Conservation (phyloP, 2,329 filamentous ascomycete species). For the Rhynchosporium agropyri region DNA sequence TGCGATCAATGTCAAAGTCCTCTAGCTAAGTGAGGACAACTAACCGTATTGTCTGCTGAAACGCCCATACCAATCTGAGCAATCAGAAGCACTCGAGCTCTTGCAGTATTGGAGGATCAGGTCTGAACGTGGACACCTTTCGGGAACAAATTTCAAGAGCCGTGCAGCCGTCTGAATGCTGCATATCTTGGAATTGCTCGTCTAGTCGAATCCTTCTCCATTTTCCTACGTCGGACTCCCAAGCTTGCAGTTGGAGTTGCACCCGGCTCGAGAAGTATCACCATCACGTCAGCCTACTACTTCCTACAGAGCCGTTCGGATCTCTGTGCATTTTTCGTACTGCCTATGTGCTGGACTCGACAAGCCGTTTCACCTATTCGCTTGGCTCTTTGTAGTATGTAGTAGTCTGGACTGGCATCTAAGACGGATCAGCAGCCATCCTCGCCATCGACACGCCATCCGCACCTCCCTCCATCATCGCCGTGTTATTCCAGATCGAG, state of each 20-base stretch:
- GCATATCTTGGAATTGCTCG: slow-evolving; percentile 1
- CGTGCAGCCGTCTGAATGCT: slow-evolving; percentile 7
- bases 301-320: neutral
- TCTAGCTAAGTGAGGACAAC: neutral
- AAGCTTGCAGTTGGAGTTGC: neutral
- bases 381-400: neutral
- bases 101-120: slow-evolving; percentile 1
- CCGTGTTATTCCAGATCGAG: slow-evolving; percentile 7
- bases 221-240: neutral
- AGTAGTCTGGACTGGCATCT: neutral
- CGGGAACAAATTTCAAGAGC: neutral
- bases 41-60: neutral
- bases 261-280: neutral
- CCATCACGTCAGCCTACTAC: neutral
- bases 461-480: neutral
- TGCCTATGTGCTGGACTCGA: slow-evolving; percentile 9
- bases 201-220: neutral
- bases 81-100: neutral
- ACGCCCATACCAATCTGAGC: neutral
- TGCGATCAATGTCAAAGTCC: slow-evolving; percentile 12
- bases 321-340: neutral
- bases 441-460: neutral
- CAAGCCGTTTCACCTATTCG: slow-evolving; percentile 7
- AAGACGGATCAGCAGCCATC: slow-evolving; percentile 9
- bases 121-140: neutral